Base-by-base conservation (phyloP, 495 filamentous ascomycete genomes). In the Jackrogersella minutella region DNA sequence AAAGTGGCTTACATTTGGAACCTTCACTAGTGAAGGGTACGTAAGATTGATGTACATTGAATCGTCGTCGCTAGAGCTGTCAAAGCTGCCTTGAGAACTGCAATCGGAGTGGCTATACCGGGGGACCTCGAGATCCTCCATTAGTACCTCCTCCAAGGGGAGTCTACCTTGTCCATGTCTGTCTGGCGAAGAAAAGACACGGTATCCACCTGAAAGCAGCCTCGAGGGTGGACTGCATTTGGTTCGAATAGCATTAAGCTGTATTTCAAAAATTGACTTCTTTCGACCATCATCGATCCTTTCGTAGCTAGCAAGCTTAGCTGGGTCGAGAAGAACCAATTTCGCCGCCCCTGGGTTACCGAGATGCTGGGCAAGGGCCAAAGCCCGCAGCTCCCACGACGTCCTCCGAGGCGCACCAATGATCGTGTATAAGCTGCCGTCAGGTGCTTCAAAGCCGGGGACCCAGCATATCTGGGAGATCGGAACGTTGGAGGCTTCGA, bases 401-500 rank as follows among this genome's bases (percentile, higher is more conserved):
- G 16, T 36, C 22, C 50, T 55, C 36, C 75, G 67, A 9, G 67
- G 59, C 14, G 54, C 66, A 7, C 76, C 72, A 53, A 74, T 74
- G 7, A 75, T 22, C 0, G 74, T 77, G 56, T 72, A 79, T 30
- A 76, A 40, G 2, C 60, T 58, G 16, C 43, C 47, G 17, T 73
- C 34, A 1, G 71, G 62, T 0, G 69, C 71, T 51, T 64, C 52
- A 33, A 62, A 54, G 47, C 40, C 64, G 16, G 76, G 74, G 34
- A 70, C 58, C 76, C 76, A 79, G 43, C 72, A 77, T 22, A 77
- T 64, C 9, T 69, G 63, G 5, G 68, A 33, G 22, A 74, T 58
- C 3, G 50, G 22, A 24, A 68, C 63, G 0, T 17, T 52, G 3
- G 56, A 64, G 3, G 33, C 46, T 43, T 76, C 43, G 17, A 50